phyloP scores from a whole-genome alignment of 495 filamentous ascomycete genomes.

The Aspergillus incahuasiensis region DNA sequence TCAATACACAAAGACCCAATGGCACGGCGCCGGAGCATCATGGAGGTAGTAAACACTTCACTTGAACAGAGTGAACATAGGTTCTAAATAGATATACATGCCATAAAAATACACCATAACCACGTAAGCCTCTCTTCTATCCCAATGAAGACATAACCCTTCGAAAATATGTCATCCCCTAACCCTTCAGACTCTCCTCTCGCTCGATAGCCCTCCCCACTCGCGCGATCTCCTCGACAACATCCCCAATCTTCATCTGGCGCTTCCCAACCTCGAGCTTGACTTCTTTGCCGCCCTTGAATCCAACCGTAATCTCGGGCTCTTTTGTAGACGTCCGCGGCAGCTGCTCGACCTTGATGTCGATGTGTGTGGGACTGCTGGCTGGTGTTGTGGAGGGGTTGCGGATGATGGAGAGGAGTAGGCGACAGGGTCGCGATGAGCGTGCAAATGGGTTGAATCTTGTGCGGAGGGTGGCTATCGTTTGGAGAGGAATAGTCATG shows the following conservation, averaged over 20 bases:
- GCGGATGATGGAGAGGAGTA: constrained; percentile 79
- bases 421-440: constrained; percentile 68
- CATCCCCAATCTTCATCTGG: constrained; percentile 76
- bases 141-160: not conserved
- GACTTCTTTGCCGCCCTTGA: constrained; percentile 58
- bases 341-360: constrained; percentile 64
- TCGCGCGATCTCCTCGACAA: constrained; percentile 83
- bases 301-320: constrained; percentile 55
- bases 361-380: constrained; percentile 67
- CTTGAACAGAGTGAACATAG: not conserved
- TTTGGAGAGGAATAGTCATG: constrained; percentile 68
- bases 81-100: constrained; percentile 3
- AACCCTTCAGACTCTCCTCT: constrained; percentile 70
- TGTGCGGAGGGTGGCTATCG: constrained; percentile 73
- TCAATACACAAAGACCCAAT: constrained; percentile 1
- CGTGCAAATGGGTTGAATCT: constrained; percentile 89
- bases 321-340: constrained; percentile 53
- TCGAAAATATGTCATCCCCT: constrained; percentile 4
- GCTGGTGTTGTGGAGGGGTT: constrained; percentile 62
- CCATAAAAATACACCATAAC: constrained; percentile 19
- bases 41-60: not conserved
- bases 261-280: constrained; percentile 74
- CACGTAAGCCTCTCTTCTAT: constrained; percentile 5
- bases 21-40: constrained; percentile 13
- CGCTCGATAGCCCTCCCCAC: constrained; percentile 77